Conservation (phyloP, 2,329 filamentous ascomycete species). For the Penicillium sp. region DNA sequence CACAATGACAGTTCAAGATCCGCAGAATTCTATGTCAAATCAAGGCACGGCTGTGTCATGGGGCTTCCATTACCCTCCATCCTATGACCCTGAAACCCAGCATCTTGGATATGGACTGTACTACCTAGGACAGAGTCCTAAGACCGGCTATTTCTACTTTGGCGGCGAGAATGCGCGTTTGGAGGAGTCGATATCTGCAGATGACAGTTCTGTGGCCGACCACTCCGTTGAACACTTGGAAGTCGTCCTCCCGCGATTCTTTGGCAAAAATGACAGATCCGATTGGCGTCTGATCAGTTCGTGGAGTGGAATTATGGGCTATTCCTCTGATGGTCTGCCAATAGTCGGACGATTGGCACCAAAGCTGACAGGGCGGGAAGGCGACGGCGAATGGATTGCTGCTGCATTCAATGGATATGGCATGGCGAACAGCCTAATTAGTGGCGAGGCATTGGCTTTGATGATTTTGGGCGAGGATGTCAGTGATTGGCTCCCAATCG, state of each 20-base stretch:
- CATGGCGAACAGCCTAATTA: conserved; percentile 56
- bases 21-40: conserved; percentile 19
- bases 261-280: conserved; percentile 10
- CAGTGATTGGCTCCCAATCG: conserved; percentile 27
- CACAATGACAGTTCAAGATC: conserved; percentile 45
- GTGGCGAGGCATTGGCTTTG: conserved; percentile 28
- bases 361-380: conserved; percentile 34
- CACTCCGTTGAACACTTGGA: conserved; percentile 20
- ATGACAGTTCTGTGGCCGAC: conserved; percentile 22
- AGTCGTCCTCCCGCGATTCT: conserved; percentile 20
- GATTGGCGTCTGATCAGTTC: conserved; percentile 25
- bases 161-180: conserved; percentile 26
- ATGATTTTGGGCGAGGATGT: conserved; percentile 31
- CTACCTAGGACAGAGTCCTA: conserved; percentile 28
- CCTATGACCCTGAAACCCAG: conserved; percentile 18
- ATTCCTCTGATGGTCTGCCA: conserved; percentile 50
- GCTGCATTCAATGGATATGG: conserved; percentile 66
- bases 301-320: conserved; percentile 50
- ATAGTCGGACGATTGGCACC: conserved; percentile 51
- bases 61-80: conserved; percentile 30
- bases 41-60: conserved; percentile 26
- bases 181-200: conserved; percentile 20
- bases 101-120: conserved; percentile 23
- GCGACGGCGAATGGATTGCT: conserved; percentile 50
- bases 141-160: conserved; percentile 29